Evolutionary conservation across 768 basidiomycete species (phyloP), one percentile per base, ranked within the genome.

Genomic region (Lyophyllum atratum): DNA sequence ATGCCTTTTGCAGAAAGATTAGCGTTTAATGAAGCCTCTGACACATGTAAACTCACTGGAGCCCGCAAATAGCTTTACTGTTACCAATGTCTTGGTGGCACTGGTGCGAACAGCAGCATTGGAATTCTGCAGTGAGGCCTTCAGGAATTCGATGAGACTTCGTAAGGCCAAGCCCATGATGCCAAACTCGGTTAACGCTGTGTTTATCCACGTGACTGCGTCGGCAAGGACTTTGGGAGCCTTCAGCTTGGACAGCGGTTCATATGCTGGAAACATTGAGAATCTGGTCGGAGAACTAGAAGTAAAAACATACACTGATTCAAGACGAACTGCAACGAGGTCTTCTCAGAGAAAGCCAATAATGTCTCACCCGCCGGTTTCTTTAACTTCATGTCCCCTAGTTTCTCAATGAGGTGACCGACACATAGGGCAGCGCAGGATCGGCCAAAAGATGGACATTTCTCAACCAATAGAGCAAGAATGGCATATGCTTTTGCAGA

Each of bases 211-310:
- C 24, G 79, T 74, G 46, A 95, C 72, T 2, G 95, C 88, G 68
- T 99, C 97, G 0, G 95, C 93, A 31, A 98, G 81, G 42, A 94
- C 93, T 73, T 98, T 99, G 0, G 97, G 96, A 3, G 97, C 96
- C 70, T 99, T 99, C 70, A 95, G 94, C 72, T 95, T 97, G 26
- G 85, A 84, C 65, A 99, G 75, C 0, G 96, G 90, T 22, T 98
- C 97, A 68, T 97, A 99, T 0, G 87, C 97, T 97, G 58, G 40
- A 45, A 31, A 48, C 12, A 19, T 59, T 55, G 48, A 33, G 42
- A 54, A 48, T 43, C 47, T 62, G 43, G 51, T 47, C 7, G 25
- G 22, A 47, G 37, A 28, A 22, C 21, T 2, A 21, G 34, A 12
- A 39, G 24, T 4, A 17, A 29, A 34, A 31, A 29, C 52, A 31